Evolutionary conservation across 768 basidiomycete species (phyloP), one percentile per base, ranked within the genome.

Genomic region (Boletus reticuloceps): DNA sequence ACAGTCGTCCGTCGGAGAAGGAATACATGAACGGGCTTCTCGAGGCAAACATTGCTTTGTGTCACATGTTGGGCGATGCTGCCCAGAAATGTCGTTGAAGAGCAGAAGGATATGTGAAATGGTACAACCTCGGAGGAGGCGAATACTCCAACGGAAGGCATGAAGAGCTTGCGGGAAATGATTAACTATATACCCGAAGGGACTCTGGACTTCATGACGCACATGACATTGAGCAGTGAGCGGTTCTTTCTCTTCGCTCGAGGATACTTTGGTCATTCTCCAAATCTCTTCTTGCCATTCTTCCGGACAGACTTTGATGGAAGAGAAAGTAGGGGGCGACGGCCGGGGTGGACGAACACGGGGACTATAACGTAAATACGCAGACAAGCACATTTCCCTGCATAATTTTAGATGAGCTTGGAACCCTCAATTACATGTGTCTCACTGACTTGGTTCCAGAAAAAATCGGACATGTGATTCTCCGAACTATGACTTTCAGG

Each of bases 91-190:
- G 61, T 80, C 67, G 38, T 72, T 67, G 57, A 73, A 72, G 79
- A 84, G 40, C 72, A 75, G 20, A 89, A 72, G 54, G 86, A 85
- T 38, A 89, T 60, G 62, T 87, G 84, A 68, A 88, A 85, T 2
- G 86, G 85, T 16, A 89, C 83, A 8, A 68, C 74, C 53, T 87
- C 84, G 3, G 72, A 64, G 19, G 84, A 52, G 7, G 79, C 77
- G 69, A 81, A 89, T 17, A 85, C 78, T 51, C 83, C 79, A 8
- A 78, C 79, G 4, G 77, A 75, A 19, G 87, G 87, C 19, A 88
- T 69, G 63, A 87, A 84, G 19, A 88, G 67, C 87, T 88, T 41
- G 59, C 16, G 36, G 44, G 13, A 39, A 39, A 17, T 47, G 40
- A 17, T 62, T 53, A 51, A 16, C 2, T 39, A 40, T 39, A 40